phyloP scores from a whole-genome alignment of 2,329 filamentous ascomycete species.

The Aspergillus fischeri region DNA sequence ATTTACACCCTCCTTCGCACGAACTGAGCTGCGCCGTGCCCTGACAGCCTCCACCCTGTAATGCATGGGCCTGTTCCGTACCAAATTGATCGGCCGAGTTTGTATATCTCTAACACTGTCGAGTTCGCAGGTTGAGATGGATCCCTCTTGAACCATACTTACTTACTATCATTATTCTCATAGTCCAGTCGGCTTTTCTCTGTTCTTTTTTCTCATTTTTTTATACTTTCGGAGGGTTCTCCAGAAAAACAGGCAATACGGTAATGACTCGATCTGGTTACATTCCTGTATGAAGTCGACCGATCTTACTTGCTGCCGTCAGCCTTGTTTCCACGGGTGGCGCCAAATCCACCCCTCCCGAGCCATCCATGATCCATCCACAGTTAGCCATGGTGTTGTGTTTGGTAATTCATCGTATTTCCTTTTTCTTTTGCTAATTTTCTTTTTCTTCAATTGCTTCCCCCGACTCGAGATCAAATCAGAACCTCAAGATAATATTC shows the following conservation, averaged over 20 bases:
- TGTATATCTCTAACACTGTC: conserved; percentile 8
- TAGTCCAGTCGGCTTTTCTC: background rate
- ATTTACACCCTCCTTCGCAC: background rate
- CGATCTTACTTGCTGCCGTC: conserved; percentile 24
- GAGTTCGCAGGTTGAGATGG: background rate
- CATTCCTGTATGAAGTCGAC: conserved; percentile 17
- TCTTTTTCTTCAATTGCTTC: background rate
- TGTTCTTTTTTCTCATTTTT: background rate
- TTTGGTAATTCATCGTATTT: background rate
- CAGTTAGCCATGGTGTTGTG: background rate
- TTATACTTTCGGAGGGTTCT: background rate
- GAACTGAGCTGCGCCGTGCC: conserved; percentile 6
- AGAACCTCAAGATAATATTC: conserved; percentile 6
- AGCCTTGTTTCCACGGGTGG: conserved; percentile 23
- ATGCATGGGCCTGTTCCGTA: conserved; percentile 9
- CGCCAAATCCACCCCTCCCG: conserved; percentile 17
- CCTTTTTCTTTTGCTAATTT: background rate
- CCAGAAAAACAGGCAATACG: background rate
- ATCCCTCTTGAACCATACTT: background rate
- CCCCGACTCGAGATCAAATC: background rate
- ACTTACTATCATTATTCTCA: background rate
- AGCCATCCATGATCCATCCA: conserved; percentile 10
- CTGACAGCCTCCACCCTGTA: conserved; percentile 12
- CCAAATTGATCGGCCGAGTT: background rate
- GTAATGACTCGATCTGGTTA: conserved; percentile 19